A percentile compares a stretch with the other conserved stretches of the same genome.
Conservation (phyloP, 352 stramenopile genomes). For the Pythium myriotylum region DNA sequence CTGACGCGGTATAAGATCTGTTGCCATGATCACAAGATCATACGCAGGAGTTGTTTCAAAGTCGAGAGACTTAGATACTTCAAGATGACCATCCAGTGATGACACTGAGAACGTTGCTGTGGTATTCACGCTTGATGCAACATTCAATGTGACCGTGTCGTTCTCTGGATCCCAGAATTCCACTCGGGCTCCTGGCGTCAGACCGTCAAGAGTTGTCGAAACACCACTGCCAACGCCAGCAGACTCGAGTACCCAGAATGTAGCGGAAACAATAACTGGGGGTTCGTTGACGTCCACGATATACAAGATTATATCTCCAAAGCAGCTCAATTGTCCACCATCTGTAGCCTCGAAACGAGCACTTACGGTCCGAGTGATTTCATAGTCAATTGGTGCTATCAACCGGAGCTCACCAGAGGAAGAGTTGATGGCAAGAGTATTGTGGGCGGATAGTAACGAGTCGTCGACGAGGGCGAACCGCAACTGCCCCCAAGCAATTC, state of each 20-base stretch:
- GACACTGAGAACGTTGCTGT: slow-evolving; percentile 31
- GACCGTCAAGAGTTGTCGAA: slow-evolving; percentile 10
- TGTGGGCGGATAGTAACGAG: background rate
- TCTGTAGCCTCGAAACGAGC: slow-evolving; percentile 23
- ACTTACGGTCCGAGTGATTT: slow-evolving; percentile 10
- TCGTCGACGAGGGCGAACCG: slow-evolving; percentile 16
- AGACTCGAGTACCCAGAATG: slow-evolving; percentile 51
- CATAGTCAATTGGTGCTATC: slow-evolving; percentile 24
- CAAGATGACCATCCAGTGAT: slow-evolving; percentile 15
- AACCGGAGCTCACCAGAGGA: slow-evolving; percentile 23
- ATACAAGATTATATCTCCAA: slow-evolving; percentile 9
- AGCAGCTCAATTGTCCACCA: slow-evolving; percentile 24
- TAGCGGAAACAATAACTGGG: slow-evolving; percentile 30
- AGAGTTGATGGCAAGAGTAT: slow-evolving; percentile 17
- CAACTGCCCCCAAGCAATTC: slow-evolving; percentile 15
- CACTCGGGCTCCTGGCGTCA: slow-evolving; percentile 15
- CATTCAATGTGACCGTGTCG: slow-evolving; percentile 38
- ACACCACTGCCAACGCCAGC: slow-evolving; percentile 19
- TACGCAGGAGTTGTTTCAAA: slow-evolving; percentile 23
- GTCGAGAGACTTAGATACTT: slow-evolving; percentile 16
- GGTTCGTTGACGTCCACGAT: slow-evolving; percentile 46
- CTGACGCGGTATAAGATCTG: slow-evolving; percentile 2
- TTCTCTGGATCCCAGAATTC: slow-evolving; percentile 67
- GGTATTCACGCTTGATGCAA: slow-evolving; percentile 22
- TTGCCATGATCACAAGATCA: slow-evolving; percentile 23